Base-by-base conservation (phyloP, 2,329 filamentous ascomycete genomes). In the Pseudogymnoascus pannorum region DNA sequence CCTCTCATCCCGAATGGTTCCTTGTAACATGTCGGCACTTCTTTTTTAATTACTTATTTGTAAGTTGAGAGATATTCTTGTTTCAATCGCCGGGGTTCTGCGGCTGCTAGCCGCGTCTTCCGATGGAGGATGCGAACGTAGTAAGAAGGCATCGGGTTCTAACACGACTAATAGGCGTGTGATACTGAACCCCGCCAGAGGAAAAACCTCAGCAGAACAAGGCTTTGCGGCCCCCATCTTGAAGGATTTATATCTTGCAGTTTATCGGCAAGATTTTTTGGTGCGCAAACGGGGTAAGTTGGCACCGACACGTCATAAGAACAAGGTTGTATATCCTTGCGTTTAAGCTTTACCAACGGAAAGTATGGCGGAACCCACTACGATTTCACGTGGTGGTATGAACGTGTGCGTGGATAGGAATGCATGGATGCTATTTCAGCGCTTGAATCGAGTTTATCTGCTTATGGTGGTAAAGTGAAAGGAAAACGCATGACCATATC, bases 291-390 rank as follows among this genome's bases (percentile, higher is more conserved):
- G 36, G 42, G 6, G 5, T 2, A 26, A 48, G 24, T 11, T 6
- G 20, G 42, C 14, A 8, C 3, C 12, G 12, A 48, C n/a, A 48
- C 42, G 42, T 48, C 42, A 48, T 48, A 48, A 24, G 42, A 48
- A 48, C 42, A 48, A 48, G 42, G 42, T 48, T 26, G n/a, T 48
- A n/a, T 48, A 48, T 48, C 42, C 38, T 42, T 26, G 20, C n/a
- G 20, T n/a, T 48, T 48, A 48, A 48, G 42, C 42, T 48, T 48
- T 48, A 26, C 11, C 42, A 48, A 48, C 24, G 42, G 42, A 48
- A 48, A 48, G 42, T 24, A 12, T 48, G 20, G 42, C 20, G 20
- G 42, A 48, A 24, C 42, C 42, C 42, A 20, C 42, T 48, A 48
- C 42, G 6, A 6, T 24, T 48, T 12, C 42, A 48, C 20, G 42